Conservation (phyloP, 257 asterid genomes). For the Avicennia marina region DNA sequence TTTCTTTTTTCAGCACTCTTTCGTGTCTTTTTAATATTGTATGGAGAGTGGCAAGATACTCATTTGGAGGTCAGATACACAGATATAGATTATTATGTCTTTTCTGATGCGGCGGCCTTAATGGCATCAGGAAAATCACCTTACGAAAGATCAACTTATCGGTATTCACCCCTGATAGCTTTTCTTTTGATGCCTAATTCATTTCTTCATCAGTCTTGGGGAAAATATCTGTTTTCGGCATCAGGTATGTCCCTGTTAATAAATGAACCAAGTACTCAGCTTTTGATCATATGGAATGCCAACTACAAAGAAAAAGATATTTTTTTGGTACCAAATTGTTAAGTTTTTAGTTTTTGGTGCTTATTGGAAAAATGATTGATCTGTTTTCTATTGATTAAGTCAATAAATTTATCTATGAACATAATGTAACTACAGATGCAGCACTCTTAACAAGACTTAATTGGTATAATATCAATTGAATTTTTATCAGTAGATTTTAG, state of each 20-base stretch:
- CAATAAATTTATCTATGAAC: neutral
- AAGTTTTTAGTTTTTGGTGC: neutral
- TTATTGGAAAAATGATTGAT: neutral
- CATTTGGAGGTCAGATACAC: constrained; percentile 94
- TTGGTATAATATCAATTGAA: neutral
- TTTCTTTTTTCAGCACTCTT: constrained; percentile 62
- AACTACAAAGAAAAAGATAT: neutral
- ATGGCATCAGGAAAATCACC: constrained; percentile 83
- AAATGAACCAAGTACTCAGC: neutral
- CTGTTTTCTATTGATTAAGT: neutral
- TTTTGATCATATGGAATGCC: neutral
- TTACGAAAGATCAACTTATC: constrained; percentile 79
- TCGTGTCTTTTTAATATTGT: constrained; percentile 57
- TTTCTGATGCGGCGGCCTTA: constrained; percentile 84
- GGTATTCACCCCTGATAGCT: constrained; percentile 89
- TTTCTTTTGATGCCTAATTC: constrained; percentile 82
- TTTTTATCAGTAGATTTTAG: no score
- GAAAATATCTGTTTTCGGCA: constrained; percentile 76
- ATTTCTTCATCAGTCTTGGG: constrained; percentile 72
- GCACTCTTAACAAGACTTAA: no score
- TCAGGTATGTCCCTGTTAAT: constrained; percentile 47
- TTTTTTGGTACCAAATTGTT: neutral
- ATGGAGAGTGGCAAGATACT: constrained; percentile 93
- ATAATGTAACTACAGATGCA: no score
- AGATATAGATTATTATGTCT: constrained; percentile 84